Evolutionary conservation across 2,329 filamentous ascomycete genomes (phyloP).

Genomic region (Torrubiella hemipterigena): DNA sequence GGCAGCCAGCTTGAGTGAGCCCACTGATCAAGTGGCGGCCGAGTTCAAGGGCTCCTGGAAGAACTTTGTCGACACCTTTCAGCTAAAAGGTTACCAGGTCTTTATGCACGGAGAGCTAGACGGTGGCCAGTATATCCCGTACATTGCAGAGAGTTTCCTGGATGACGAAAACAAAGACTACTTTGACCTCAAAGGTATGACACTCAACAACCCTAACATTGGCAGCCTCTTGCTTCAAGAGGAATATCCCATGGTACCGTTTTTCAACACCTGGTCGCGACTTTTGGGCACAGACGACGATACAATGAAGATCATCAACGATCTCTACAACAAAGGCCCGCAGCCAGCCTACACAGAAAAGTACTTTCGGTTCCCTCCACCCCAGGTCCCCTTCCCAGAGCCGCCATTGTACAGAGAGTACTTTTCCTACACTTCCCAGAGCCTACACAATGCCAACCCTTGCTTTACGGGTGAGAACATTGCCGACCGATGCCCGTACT

Average conservation of each 20-base stretch:
- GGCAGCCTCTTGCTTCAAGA: neutral
- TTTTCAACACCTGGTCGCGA: neutral
- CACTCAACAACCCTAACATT: neutral
- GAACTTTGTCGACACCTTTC: conserved; percentile 58
- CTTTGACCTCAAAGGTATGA: neutral
- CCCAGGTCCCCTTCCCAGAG: neutral
- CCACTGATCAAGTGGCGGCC: conserved; percentile 44
- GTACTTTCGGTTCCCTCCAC: neutral
- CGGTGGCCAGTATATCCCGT: neutral
- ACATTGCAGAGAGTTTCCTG: neutral
- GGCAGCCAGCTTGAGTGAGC: conserved; percentile 54
- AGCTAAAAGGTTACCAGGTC: conserved; percentile 47
- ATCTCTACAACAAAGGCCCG: neutral
- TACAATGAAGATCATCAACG: neutral
- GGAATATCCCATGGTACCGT: neutral
- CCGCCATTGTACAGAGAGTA: neutral
- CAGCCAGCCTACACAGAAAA: neutral
- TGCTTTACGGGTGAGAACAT: neutral
- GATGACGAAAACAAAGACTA: neutral
- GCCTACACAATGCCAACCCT: neutral
- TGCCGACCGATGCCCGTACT: neutral
- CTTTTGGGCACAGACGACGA: neutral
- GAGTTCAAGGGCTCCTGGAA: conserved; percentile 64
- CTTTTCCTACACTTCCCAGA: neutral
- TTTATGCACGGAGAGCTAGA: conserved; percentile 28